These are phyloP conservation scores for Didymella sp. DNA, from an alignment of 2,329 filamentous ascomycete genomes.

Conservation along the genomic window DNA sequence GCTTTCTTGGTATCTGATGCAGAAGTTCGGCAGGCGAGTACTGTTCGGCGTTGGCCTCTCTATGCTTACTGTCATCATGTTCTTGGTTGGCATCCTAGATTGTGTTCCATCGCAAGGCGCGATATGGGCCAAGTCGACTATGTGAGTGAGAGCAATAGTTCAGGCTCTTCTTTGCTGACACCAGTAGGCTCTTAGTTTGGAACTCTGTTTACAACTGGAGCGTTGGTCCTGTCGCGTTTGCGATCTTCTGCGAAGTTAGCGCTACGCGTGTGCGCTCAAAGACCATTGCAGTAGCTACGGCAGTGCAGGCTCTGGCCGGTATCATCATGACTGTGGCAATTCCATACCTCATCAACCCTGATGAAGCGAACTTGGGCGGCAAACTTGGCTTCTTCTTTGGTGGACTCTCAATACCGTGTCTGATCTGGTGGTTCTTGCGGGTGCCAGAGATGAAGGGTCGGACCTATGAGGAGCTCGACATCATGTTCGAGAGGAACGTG, in stretches of 20 bases:
- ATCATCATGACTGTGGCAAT: slow-evolving; percentile 45
- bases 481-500: slow-evolving; percentile 45
- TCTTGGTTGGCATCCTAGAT: slow-evolving; percentile 81
- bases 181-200: slow-evolving; percentile 14
- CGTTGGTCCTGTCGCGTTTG: slow-evolving; percentile 86
- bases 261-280: slow-evolving; percentile 72
- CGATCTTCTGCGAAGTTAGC: slow-evolving; percentile 80
- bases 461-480: slow-evolving; percentile 50
- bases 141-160: slow-evolving; percentile 40
- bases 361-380: slow-evolving; percentile 47
- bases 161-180: background rate
- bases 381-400: slow-evolving; percentile 53
- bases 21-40: slow-evolving; percentile 73
- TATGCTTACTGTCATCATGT: slow-evolving; percentile 65
- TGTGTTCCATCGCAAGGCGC: slow-evolving; percentile 53
- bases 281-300: slow-evolving; percentile 78
- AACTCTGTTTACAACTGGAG: slow-evolving; percentile 77
- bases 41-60: slow-evolving; percentile 72
- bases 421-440: slow-evolving; percentile 47
- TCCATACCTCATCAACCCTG: slow-evolving; percentile 52
- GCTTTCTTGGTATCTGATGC: slow-evolving; percentile 78
- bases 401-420: slow-evolving; percentile 37
- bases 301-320: slow-evolving; percentile 47
- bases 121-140: slow-evolving; percentile 41
- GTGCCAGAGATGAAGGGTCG: slow-evolving; percentile 50